Evolutionary conservation across 164 flowering plant species (phyloP), one percentile per base, ranked within the genome.

Genomic region (Chloranthus sessilifolius): DNA sequence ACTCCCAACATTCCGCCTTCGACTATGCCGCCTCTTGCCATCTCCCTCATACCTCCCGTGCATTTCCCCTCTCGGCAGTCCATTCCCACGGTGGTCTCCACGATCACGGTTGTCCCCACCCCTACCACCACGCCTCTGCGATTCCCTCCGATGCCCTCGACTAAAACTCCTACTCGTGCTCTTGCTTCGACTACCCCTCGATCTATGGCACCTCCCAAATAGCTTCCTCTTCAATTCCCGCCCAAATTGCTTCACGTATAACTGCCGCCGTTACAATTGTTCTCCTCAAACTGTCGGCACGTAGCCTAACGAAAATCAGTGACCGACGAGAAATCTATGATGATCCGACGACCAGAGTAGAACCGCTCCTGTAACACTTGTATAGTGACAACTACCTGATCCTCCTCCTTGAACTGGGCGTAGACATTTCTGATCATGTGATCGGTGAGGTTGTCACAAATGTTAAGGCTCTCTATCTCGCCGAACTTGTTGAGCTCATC

Each of bases 341-440:
- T 77, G 27, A 83, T 83, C 4, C 88, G 91, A n/a, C 83, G 85
- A 8, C 87, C 91, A n/a, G 80, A 75, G 62, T 85, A 85, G 56
- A 73, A 85, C 5, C 95, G 60, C 3, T 85, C 90, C 33, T 68
- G 75, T 15, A 85, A 51, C 11, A 75, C 74, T 53, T 70, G 74
- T 8, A 87, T 34, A 5, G 95, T 92, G 2, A 80, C 77, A 1
- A 80, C 84, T 1, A 92, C 95, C 46, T 87, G 87, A 6, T 83
- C 92, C 61, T 87, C 92, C 77, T 87, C 95, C 59, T 64, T 81
- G 69, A 87, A 87, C 67, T 79, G 92, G 15, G 71, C 85, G 28
- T 82, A 87, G 3, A 87, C 95, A 56, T 87, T 87, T 0, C 95
- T 90, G 14, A 82, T 70, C 95, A 85, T 79, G 64, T 83, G 95